Conservation (phyloP, 2,329 filamentous ascomycete species). For the Talaromyces sp. region DNA sequence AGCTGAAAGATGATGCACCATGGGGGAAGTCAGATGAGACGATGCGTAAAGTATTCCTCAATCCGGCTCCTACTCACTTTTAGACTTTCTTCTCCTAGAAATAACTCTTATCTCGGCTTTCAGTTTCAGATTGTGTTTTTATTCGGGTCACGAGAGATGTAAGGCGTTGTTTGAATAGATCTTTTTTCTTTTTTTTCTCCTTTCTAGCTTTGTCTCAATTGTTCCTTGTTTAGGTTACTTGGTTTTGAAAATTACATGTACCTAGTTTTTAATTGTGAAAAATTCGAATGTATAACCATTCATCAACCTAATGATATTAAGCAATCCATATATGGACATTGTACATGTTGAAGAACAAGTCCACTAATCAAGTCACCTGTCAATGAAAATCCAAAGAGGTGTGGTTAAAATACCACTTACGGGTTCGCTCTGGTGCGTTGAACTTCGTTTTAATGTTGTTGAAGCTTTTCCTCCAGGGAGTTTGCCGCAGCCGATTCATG, state of each 20-base stretch:
- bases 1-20: background rate
- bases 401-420: background rate
- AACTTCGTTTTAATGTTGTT: background rate
- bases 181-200: background rate
- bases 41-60: conserved; percentile 1
- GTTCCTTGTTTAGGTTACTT: background rate
- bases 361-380: background rate
- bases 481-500: background rate
- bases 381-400: too few relatives aligned
- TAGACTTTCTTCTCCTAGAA: background rate
- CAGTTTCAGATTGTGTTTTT: background rate
- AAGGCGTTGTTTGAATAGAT: background rate
- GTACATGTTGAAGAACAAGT: too few relatives aligned
- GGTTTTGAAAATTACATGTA: too few relatives aligned
- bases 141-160: background rate
- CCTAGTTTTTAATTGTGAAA: background rate
- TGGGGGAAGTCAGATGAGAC: conserved; percentile 7
- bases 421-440: background rate
- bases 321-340: background rate
- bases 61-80: background rate
- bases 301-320: background rate
- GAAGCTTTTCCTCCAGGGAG: too few relatives aligned
- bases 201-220: background rate
- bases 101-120: background rate
- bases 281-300: background rate